These are phyloP conservation scores for Suhomyces coccinellae DNA, from an alignment of 1,139 yeast species.

Conservation along the genomic window DNA sequence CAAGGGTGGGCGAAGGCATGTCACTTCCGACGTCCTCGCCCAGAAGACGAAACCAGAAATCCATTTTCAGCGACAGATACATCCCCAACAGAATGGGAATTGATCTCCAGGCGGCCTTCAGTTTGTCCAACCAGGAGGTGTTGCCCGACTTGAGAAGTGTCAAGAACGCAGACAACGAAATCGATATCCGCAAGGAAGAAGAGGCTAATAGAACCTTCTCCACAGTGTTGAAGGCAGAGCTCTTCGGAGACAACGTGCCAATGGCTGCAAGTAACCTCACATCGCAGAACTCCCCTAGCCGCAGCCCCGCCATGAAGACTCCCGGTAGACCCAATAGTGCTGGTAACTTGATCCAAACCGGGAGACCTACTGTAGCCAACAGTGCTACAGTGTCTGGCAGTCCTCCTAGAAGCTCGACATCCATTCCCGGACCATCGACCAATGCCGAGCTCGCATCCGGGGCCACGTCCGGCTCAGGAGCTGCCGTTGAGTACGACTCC, in stretches of 20 bases:
- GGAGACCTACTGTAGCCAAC: slow-evolving; percentile 6
- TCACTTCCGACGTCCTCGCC: slow-evolving; percentile 37
- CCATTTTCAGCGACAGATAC: slow-evolving; percentile 74
- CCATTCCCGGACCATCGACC: slow-evolving; percentile 3
- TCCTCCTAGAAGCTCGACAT: slow-evolving; percentile 11
- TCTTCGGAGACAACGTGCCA: slow-evolving; percentile 85
- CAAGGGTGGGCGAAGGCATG: slow-evolving; percentile 26
- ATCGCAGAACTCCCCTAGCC: slow-evolving; percentile 11
- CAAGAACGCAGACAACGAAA: slow-evolving; percentile 52
- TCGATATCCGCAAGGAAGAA: slow-evolving; percentile 67
- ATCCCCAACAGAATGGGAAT: slow-evolving; percentile 86
- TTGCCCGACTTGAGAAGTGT: slow-evolving; percentile 37
- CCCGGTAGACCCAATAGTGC: slow-evolving; percentile 25
- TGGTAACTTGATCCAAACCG: slow-evolving; percentile 17
- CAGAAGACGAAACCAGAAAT: slow-evolving; percentile 42
- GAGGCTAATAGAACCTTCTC: slow-evolving; percentile 89
- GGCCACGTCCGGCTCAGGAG: slow-evolving; percentile 2
- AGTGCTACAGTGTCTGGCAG: slow-evolving; percentile 8
- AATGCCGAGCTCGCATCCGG: slow-evolving; percentile 3
- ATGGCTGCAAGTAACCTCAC: slow-evolving; percentile 45
- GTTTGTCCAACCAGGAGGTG: slow-evolving; percentile 53
- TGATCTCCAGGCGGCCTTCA: slow-evolving; percentile 85
- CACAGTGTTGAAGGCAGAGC: slow-evolving; percentile 81
- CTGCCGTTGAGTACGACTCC: slow-evolving; percentile 18
- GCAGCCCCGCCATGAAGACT: slow-evolving; percentile 11